Conservation (phyloP, 495 filamentous ascomycete species). For the Aspergillus biplanus region DNA sequence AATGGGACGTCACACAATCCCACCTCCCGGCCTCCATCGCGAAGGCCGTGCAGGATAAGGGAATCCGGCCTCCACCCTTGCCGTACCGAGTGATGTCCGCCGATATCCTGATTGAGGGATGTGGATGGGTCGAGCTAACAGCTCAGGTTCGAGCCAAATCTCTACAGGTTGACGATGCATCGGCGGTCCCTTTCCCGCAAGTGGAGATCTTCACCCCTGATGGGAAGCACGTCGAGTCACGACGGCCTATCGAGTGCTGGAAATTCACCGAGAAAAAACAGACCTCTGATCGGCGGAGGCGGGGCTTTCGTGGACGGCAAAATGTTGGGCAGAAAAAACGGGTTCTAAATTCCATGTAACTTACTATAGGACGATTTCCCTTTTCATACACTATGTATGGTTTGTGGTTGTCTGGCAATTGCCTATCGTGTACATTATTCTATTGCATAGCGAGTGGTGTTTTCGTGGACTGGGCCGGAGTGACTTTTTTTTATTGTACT, state of each 20-base stretch:
- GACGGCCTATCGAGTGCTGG: constrained; percentile 78
- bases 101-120: constrained; percentile 88
- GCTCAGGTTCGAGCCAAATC: constrained; percentile 71
- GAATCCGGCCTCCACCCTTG: constrained; percentile 44
- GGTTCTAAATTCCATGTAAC: constrained; percentile 8
- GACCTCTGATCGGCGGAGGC: constrained; percentile 39
- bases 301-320: constrained; percentile 26
- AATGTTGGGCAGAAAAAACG: constrained; percentile 34
- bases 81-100: constrained; percentile 78
- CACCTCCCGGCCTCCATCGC: constrained; percentile 43
- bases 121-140: constrained; percentile 90
- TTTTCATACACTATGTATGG: no score
- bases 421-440: constrained; percentile 12
- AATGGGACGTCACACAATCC: constrained; percentile 77
- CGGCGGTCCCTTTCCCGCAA: constrained; percentile 54
- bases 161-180: constrained; percentile 24
- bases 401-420: neutral
- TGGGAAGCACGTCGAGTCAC: constrained; percentile 71
- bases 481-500: neutral
- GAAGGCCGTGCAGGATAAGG: constrained; percentile 39
- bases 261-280: constrained; percentile 40
- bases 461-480: constrained; percentile 18
- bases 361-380: no score
- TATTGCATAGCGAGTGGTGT: constrained; percentile 42
- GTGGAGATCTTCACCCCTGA: constrained; percentile 87